Base-by-base conservation (phyloP, 805 yeast genomes). In the Candida awuae region DNA sequence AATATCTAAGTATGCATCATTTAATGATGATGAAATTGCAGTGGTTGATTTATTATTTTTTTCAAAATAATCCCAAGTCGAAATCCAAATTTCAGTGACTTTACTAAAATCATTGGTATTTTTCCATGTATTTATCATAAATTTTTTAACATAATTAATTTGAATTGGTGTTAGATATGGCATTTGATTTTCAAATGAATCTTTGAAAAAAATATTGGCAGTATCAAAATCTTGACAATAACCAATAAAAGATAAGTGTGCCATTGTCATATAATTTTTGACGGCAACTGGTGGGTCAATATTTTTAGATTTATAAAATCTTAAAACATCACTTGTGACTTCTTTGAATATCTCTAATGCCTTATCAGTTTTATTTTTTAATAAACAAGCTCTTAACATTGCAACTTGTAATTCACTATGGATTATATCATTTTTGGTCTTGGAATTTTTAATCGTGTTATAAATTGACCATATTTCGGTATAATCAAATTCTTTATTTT, bases 211-310 rank as follows among this genome's bases (percentile, higher is more conserved):
- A 27, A 76, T 73, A 51, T 73, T 72, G 2, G 94, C 84, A 32
- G 86, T 78, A 31, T 67, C 65, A 41, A 80, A 64, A 55, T 84
- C 87, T 50, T 70, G 70, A 58, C 86, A 81, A 48, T 73, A 76
- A 33, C 92, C 92, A 53, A 85, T 77, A 50, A 85, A 84, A 4
- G 80, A 67, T 44, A 83, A 67, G 63, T 85, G 95, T 33, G 84
- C 80, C 53, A 80, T 84, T 17, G 81, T 71, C 57, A 83, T 63
- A 25, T 80, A 71, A 32, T 75, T 68, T 34, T 44, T 48, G 65
- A 61, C 54, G 60, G 63, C 51, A 10, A 47, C 43, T n/a, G 61
- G 49, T 16, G 59, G 58, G 4, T 37, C 36, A 12, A 34, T 17
- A 29, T 51, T 46, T 21, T 48, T 45, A 10, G 37, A 42, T 6